Conservation (phyloP, 805 yeast genomes). For the Saccharomycopsis microspora region DNA sequence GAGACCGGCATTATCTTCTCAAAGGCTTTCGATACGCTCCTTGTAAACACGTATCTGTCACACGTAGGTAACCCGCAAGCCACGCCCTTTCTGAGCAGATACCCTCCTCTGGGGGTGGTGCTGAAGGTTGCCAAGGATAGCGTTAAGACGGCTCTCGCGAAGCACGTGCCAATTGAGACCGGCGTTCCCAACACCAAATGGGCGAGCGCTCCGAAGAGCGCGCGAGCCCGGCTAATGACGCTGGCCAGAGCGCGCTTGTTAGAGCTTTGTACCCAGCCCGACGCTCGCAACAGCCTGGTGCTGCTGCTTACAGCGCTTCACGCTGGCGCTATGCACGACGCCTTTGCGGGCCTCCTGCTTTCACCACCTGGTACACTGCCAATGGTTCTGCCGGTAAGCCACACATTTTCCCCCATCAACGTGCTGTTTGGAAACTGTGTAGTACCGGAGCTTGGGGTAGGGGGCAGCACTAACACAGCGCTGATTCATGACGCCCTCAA, state of each 20-base stretch:
- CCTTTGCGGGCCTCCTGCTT: slow-evolving; percentile 3
- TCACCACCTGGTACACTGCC: slow-evolving; percentile 2
- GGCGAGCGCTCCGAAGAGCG: slow-evolving; percentile 18
- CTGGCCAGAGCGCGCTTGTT: slow-evolving; percentile 28
- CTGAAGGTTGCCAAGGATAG: slow-evolving; percentile 49
- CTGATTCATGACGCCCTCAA: slow-evolving; percentile 10
- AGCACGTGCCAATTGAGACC: slow-evolving; percentile 26
- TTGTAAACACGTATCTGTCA: slow-evolving; percentile 29
- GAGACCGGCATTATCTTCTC: slow-evolving; percentile 3
- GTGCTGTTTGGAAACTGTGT: slow-evolving; percentile 8
- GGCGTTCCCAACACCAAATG: slow-evolving; percentile 22
- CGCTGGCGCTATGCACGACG: slow-evolving; percentile 5
- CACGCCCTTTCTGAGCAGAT: slow-evolving; percentile 55
- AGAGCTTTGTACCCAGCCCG: slow-evolving; percentile 10
- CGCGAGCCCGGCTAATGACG: slow-evolving; percentile 17
- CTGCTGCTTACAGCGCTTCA: too few species aligned
- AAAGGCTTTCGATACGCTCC: slow-evolving; percentile 9
- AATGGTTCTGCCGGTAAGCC: slow-evolving; percentile 10
- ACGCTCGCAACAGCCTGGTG: neutral
- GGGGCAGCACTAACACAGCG: neutral
- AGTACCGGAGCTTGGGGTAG: slow-evolving; percentile 5
- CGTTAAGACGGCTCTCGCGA: slow-evolving; percentile 25
- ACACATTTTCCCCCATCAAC: slow-evolving; percentile 15
- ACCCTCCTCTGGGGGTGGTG: slow-evolving; percentile 60
- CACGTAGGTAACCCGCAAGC: slow-evolving; percentile 45